These are phyloP conservation scores for Cordyceps javanica DNA, from an alignment of 2,329 filamentous ascomycete species.

Conservation along the genomic window DNA sequence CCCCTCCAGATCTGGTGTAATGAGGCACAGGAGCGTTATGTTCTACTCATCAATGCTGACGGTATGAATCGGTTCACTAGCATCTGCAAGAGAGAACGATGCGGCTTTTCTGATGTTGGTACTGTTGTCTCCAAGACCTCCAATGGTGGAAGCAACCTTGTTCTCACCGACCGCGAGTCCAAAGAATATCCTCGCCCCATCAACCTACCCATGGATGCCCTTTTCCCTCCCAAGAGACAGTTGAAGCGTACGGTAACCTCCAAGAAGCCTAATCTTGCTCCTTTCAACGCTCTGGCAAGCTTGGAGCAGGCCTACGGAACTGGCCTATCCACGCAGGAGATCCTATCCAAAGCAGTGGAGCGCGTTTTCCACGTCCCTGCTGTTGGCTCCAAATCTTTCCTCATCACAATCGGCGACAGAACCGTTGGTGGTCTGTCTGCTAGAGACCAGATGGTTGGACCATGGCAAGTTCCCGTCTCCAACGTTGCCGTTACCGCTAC, in stretches of 20 bases:
- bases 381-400: conserved; percentile 93
- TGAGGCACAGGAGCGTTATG: conserved; percentile 94
- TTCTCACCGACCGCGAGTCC: conserved; percentile 77
- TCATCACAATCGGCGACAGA: conserved; percentile 94
- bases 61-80: conserved; percentile 69
- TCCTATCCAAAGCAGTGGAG: conserved; percentile 62
- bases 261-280: conserved; percentile 58
- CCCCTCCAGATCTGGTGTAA: conserved; percentile 98
- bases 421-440: conserved; percentile 84
- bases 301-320: conserved; percentile 59
- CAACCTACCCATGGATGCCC: conserved; percentile 78
- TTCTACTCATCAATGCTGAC: conserved; percentile 78
- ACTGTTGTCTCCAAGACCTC: conserved; percentile 59
- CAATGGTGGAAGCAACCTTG: conserved; percentile 61
- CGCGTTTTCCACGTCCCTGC: conserved; percentile 78
- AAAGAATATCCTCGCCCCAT: conserved; percentile 71
- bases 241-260: conserved; percentile 69
- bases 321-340: conserved; percentile 42
- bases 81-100: conserved; percentile 72
- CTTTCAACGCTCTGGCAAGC: conserved; percentile 63
- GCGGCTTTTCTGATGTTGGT: conserved; percentile 88
- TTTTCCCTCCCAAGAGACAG: conserved; percentile 84
- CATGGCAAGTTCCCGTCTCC: conserved; percentile 90
- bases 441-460: conserved; percentile 92
- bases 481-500: conserved; percentile 91